A percentile compares a stretch with the other conserved stretches of the same genome.
These are phyloP conservation scores for Crucibulum laeve DNA, from an alignment of 768 basidiomycete genomes.

Conservation along the genomic window DNA sequence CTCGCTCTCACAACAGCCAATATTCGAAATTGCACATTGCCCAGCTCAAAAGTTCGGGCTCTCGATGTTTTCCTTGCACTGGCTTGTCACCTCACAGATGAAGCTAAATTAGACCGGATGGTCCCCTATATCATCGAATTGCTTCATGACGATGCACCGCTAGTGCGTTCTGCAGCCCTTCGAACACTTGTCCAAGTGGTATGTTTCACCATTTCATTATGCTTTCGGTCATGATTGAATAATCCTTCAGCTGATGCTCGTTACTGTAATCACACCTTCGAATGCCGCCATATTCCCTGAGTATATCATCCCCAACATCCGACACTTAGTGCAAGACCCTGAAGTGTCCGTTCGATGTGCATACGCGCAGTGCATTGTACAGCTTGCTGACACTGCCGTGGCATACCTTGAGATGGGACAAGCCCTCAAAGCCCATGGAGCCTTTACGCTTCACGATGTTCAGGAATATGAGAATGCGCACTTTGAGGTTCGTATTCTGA, in stretches of 20 bases:
- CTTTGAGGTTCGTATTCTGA: conserved; percentile 62
- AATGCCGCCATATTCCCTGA: conserved; percentile 83
- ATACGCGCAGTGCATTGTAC: conserved; percentile 81
- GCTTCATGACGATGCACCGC: conserved; percentile 77
- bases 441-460: conserved; percentile 60
- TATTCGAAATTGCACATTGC: conserved; percentile 80
- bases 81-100: conserved; percentile 80
- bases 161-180: conserved; percentile 77
- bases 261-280: conserved; percentile 81
- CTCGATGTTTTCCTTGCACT: conserved; percentile 86
- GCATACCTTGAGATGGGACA: conserved; percentile 93
- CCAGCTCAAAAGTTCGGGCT: conserved; percentile 81
- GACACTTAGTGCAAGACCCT: conserved; percentile 75
- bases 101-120: conserved; percentile 91
- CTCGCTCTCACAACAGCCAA: conserved; percentile 86
- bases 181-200: conserved; percentile 83
- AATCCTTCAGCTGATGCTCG: conserved; percentile 37
- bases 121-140: conserved; percentile 90
- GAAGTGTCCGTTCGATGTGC: conserved; percentile 79
- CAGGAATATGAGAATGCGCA: conserved; percentile 76
- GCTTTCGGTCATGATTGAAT: neutral
- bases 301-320: conserved; percentile 90
- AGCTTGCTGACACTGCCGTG: conserved; percentile 81
- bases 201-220: conserved; percentile 22
- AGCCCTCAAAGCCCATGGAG: conserved; percentile 80